Base-by-base conservation (phyloP, 2,329 filamentous ascomycete species). In the Zasmidium citrigriseum region DNA sequence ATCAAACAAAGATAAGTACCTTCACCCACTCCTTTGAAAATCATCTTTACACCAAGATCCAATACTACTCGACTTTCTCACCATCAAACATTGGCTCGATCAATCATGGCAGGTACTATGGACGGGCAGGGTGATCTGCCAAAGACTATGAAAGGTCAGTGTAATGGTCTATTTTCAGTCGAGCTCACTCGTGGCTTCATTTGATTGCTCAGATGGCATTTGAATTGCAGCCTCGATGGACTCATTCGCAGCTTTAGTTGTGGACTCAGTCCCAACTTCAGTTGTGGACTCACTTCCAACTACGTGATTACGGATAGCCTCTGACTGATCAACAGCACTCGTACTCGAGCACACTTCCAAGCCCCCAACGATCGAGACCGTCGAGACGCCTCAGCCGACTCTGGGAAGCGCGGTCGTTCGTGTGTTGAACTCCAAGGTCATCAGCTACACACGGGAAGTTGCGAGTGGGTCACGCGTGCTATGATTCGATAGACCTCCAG, bases 361-460 rank as follows among this genome's bases (percentile, higher is more conserved):
- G 45, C 58, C 60, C 2, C 64, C 62, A 18, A 59, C 23, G 3
- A 44, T 67, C 20, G 54, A 67, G 23, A 58, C 24, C n/a, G 45
- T 65, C 1, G 51, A 58, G 20, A 49, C 46, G 20, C 52, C 57
- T 4, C 52, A 45, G 34, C 48, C 46, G 20, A 58, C 46, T 41
- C 24, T 27, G 71, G 78, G 79, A n/a, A 75, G 67, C 34, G 55
- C 51, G 7, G 58, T 80, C 11, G 67, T 81, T 46, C 70, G 68
- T 2, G 67, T 81, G 46, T 61, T 75, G 9, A 68, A 69, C 1
- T 68, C 76, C 1, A 63, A 62, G 1, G 66, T 80, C 2, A 56
- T 79, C 7, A 73, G 77, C 5, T 81, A 81, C 65, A 62, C 68
- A 16, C 61, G 69, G 25, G 74, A 76, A 1, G 66, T 41, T 41